These are phyloP conservation scores for Phtheirospermum japonicum DNA, from an alignment of 257 asterid species.

Conservation along the genomic window DNA sequence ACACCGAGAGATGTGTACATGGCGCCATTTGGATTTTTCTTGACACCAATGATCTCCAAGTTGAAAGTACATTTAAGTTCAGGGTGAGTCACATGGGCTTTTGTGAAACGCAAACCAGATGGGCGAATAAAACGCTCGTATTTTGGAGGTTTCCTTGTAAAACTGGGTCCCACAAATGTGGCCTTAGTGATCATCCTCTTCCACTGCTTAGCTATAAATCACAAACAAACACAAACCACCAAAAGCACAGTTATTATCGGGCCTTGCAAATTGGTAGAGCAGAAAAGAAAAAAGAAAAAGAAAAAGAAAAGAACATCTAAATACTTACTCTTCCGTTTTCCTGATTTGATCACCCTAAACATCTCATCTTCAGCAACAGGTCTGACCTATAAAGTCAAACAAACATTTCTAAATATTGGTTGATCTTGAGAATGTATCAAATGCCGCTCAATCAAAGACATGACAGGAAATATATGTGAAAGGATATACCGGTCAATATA, in stretches of 20 bases:
- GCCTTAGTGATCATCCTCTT: slow-evolving; percentile 99
- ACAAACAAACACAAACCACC: not conserved
- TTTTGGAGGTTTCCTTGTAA: slow-evolving; percentile 96
- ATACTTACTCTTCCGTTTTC: slow-evolving; percentile 89
- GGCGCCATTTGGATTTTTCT: slow-evolving; percentile 94
- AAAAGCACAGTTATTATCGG: slow-evolving; percentile 4
- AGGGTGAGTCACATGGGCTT: slow-evolving; percentile 96
- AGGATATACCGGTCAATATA: too few species aligned
- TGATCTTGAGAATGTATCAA: slow-evolving; percentile 19
- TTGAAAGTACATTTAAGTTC: slow-evolving; percentile 92
- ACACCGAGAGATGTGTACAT: slow-evolving; percentile 97
- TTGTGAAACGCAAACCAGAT: slow-evolving; percentile 79
- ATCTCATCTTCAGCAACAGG: slow-evolving; percentile 99
- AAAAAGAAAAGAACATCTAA: not conserved
- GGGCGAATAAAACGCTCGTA: slow-evolving; percentile 97
- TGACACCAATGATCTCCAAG: slow-evolving; percentile 88
- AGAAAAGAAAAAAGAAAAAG: not conserved
- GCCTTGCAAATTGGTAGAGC: not conserved
- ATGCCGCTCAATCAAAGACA: not conserved
- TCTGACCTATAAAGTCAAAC: slow-evolving; percentile 58
- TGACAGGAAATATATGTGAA: slow-evolving; percentile 4
- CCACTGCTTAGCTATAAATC: slow-evolving; percentile 88
- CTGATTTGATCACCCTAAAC: slow-evolving; percentile 92
- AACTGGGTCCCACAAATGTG: slow-evolving; percentile 86
- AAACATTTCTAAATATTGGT: slow-evolving; percentile 14